Percentiles rank a stretch among this genome's conserved stretches.
These are phyloP conservation scores for Friedmanniomyces simplex DNA, from an alignment of 495 filamentous ascomycete species.

Conservation along the genomic window DNA sequence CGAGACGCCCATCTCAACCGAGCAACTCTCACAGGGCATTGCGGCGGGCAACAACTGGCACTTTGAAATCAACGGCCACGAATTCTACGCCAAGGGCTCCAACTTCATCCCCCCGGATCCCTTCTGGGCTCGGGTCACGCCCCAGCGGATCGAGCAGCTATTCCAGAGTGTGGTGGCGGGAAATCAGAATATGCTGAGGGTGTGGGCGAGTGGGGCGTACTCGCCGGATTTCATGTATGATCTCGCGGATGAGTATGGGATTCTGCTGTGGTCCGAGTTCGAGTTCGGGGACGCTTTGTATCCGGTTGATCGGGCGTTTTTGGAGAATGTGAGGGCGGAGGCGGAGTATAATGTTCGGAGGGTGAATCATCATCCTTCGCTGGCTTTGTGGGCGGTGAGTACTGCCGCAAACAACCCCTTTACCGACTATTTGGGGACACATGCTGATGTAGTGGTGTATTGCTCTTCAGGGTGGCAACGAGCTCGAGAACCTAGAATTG, in stretches of 20 bases:
- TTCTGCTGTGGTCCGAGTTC: conserved; percentile 60
- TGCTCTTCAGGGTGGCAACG: conserved; percentile 43
- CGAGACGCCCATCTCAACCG: conserved; percentile 47
- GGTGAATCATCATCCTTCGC: conserved; percentile 55
- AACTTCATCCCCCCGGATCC: conserved; percentile 58
- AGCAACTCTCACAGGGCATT: conserved; percentile 46
- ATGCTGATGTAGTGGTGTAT: no score
- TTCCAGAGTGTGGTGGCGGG: conserved; percentile 48
- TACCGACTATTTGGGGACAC: no score
- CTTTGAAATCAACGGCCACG: conserved; percentile 58
- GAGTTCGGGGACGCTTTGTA: conserved; percentile 57
- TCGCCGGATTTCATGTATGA: conserved; percentile 60
- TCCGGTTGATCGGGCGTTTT: conserved; percentile 44
- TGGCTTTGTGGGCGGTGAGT: conserved; percentile 50
- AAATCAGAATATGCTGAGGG: conserved; percentile 61
- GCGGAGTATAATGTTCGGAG: conserved; percentile 53
- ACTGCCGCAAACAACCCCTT: no score
- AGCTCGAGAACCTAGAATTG: conserved; percentile 51
- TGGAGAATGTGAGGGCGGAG: conserved; percentile 50
- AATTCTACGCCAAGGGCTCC: conserved; percentile 56
- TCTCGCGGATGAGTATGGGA: conserved; percentile 49
- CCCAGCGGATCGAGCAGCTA: conserved; percentile 41
- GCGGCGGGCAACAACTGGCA: conserved; percentile 59
- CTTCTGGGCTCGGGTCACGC: conserved; percentile 56
- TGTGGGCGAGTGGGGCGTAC: conserved; percentile 57